phyloP scores from a whole-genome alignment of 225 moss, liverwort and hornwort genomes.

The Pseudoscleropodium purum region DNA sequence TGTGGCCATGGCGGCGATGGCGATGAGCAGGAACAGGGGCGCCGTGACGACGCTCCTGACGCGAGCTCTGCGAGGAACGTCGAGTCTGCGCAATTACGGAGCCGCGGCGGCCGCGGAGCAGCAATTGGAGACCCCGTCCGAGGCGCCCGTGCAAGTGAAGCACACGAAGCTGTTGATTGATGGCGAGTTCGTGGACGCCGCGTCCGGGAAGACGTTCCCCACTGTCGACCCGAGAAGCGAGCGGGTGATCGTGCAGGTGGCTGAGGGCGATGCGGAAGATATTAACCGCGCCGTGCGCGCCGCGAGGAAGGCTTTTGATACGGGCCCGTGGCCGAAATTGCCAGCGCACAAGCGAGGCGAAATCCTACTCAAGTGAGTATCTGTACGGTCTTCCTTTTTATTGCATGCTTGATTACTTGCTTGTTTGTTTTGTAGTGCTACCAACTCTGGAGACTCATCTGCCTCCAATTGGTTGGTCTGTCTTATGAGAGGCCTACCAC shows the following conservation, averaged over 20 bases:
- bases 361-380: constrained; percentile 40
- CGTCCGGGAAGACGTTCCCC: constrained; percentile 73
- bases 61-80: constrained; percentile 3
- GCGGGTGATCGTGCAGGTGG: constrained; percentile 64
- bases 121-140: constrained; percentile 44
- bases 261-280: constrained; percentile 76
- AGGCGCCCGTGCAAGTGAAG: constrained; percentile 56
- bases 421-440: background rate
- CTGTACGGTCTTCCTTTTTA: background rate
- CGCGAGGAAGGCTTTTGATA: constrained; percentile 76
- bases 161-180: constrained; percentile 50
- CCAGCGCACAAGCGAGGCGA: constrained; percentile 41
- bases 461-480: background rate
- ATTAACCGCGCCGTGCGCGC: constrained; percentile 72
- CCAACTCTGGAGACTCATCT: background rate
- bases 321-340: constrained; percentile 82
- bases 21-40: constrained; percentile 6
- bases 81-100: constrained; percentile 17
- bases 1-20: constrained; percentile 13
- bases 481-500: background rate
- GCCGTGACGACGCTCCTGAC: background rate
- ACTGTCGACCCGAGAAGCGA: constrained; percentile 65
- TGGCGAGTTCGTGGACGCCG: constrained; percentile 65
- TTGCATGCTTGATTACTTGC: background rate
- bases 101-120: constrained; percentile 45